Base-by-base conservation (phyloP, 805 yeast genomes). In the Candida ulmi region DNA sequence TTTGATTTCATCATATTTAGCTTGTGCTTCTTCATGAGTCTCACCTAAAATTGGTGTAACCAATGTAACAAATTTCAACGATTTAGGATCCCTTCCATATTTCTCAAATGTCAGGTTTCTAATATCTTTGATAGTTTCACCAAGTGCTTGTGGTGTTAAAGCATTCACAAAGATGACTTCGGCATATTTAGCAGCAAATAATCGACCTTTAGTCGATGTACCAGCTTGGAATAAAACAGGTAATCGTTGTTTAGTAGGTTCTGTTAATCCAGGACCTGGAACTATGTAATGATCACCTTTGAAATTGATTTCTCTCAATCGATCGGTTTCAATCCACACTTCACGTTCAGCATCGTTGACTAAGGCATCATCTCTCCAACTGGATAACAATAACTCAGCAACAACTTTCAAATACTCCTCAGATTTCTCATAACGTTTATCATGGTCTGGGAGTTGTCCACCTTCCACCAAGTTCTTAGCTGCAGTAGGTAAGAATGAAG, bases 161-260 rank as follows among this genome's bases (percentile, higher is more conserved):
- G 57, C 57, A 17, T 57, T 50, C 21, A 65, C 56, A 42, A 65
- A 65, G 8, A 63, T 60, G 8, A 50, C 63, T 43, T 65, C 70
- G 2, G 70, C 70, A 45, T 63, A 55, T 35, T 54, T 52, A 18
- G 71, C 69, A 12, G 68, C 71, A 51, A 62, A 65, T 11, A 60
- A 53, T 33, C 53, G 54, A 6, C 71, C 70, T 17, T 51, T 54
- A 12, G 51, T 44, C 11, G 70, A 65, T 29, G 66, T 54, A 5
- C 71, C 71, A 1, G 71, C 71, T 44, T 65, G 71, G 24, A 65
- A 51, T 30, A 65, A 43, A 13, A 65, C 59, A 2, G 71, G 71
- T 5, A 67, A 46, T 43, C 71, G 52, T 43, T 65, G 71, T 5
- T 63, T 66, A 3, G 68, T 51, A 2, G 71, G 71, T 25, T 60